Evolutionary conservation across 2,329 filamentous ascomycete species (phyloP), one percentile per base, ranked within the genome.

Genomic region (Curvularia eragrostidis): DNA sequence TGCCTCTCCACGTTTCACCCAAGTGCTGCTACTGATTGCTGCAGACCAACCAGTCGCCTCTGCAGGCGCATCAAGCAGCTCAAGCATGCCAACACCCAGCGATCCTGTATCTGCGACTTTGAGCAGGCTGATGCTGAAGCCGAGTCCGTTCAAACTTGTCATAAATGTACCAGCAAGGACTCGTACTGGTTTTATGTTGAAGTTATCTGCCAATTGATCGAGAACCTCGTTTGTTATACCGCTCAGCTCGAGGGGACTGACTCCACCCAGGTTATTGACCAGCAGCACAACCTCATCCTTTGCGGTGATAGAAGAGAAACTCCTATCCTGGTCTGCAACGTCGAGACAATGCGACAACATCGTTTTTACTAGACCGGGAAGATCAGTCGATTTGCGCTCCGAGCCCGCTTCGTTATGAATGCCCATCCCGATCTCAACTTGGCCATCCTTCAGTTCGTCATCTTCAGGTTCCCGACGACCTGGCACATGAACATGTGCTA

Each of bases 401-500:
- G 72, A 75, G 3, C 74, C 73, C 34, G 84, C 80, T 74, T 90
- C 88, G 67, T 91, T 91, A 74, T 92, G 89, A 64, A 90, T 90
- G 8, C 89, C 89, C 88, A 91, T 91, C 1, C 89, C 89, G 62
- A 90, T 81, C 76, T 90, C 87, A 21, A 89, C 81, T 67, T 89
- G 85, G 19, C 82, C 82, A 15, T 82, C 76, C 46, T 78, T 82
- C 56, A 94, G 77, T 41, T 87, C 87, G 23, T 87, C 85, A 10
- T 81, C 81, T 42, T 82, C 82, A 12, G 77, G 72, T 63, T 86
- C 84, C 1, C 81, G 84, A 59, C 93, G 85, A 3, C 94, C 93
- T 0, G 94, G 94, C 0, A 97, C 91, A 73, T 97, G 94, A n/a
- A 97, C 93, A 74, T 96, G 93, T 63, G 90, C 89, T 41, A 97